Evolutionary conservation across 2,329 filamentous ascomycete species (phyloP).

Genomic region (Fusarium setosum): DNA sequence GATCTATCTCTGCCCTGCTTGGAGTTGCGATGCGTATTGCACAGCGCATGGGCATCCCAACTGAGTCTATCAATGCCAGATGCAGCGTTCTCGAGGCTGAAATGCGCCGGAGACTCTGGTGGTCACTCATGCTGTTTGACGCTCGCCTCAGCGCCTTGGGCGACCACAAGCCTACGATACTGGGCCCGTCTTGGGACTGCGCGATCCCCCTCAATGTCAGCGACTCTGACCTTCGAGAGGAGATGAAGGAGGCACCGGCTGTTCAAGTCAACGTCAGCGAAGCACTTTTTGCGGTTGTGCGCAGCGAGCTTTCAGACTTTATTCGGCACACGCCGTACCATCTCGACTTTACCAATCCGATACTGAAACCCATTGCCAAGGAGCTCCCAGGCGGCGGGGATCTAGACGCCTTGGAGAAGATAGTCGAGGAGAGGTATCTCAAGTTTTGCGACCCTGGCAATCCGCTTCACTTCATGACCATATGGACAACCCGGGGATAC

Average conservation of each 20-base stretch:
- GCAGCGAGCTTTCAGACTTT: constrained; percentile 53
- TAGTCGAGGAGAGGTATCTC: constrained; percentile 60
- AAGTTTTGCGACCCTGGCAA: constrained; percentile 51
- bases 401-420: constrained; percentile 51
- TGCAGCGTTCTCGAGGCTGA: constrained; percentile 62
- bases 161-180: constrained; percentile 45
- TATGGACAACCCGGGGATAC: constrained; percentile 51
- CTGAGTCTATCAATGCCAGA: constrained; percentile 51
- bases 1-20: constrained; percentile 63
- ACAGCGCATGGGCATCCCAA: constrained; percentile 65
- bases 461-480: constrained; percentile 54
- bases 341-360: constrained; percentile 50
- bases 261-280: constrained; percentile 51
- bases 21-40: constrained; percentile 68
- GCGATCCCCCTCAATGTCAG: constrained; percentile 55
- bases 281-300: constrained; percentile 54
- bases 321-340: constrained; percentile 48
- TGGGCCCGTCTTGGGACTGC: constrained; percentile 56
- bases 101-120: constrained; percentile 71
- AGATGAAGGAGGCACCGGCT: constrained; percentile 50
- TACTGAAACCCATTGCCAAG: constrained; percentile 42
- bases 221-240: constrained; percentile 57
- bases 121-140: constrained; percentile 69
- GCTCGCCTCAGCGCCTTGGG: constrained; percentile 64
- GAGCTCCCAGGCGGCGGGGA: constrained; percentile 36